phyloP scores from a whole-genome alignment of 352 stramenopile species.

The Phytophthora sojae region DNA sequence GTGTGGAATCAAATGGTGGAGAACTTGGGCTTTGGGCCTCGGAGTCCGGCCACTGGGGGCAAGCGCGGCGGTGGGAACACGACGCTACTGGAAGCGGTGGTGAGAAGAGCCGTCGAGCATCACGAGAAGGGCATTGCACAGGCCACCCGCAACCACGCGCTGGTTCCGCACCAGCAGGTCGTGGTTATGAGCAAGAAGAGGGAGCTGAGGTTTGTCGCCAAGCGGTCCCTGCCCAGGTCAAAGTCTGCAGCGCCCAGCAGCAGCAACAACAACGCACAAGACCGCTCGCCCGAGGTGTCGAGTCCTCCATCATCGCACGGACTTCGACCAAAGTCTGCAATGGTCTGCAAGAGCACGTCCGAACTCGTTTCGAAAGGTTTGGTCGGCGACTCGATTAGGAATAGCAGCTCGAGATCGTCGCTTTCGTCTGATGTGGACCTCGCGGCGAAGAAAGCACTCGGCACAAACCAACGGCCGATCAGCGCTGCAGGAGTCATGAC shows the following conservation, averaged over 20 bases:
- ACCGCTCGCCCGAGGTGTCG: slow-evolving; percentile 7
- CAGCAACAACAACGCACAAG: slow-evolving; percentile 22
- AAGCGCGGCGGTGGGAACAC: slow-evolving; percentile 15
- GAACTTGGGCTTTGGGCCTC: slow-evolving; percentile 21
- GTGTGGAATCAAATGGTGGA: slow-evolving; percentile 34
- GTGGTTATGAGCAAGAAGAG: slow-evolving; percentile 53
- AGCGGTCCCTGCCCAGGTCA: slow-evolving; percentile 33
- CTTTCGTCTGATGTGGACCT: not conserved
- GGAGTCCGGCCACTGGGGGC: slow-evolving; percentile 20
- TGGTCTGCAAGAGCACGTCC: slow-evolving; percentile 54
- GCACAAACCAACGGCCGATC: slow-evolving; percentile 34
- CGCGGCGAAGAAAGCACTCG: slow-evolving; percentile 5
- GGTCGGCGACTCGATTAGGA: not conserved
- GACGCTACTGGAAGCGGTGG: slow-evolving; percentile 26
- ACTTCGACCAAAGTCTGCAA: slow-evolving; percentile 56
- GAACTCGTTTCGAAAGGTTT: slow-evolving; percentile 34
- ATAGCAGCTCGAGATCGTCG: not conserved
- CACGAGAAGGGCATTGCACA: slow-evolving; percentile 32
- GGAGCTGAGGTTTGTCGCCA: slow-evolving; percentile 39
- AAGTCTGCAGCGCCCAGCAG: slow-evolving; percentile 18
- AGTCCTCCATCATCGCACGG: not conserved
- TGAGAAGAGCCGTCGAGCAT: slow-evolving; percentile 24
- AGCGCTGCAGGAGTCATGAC: slow-evolving; percentile 42
- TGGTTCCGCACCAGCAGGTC: slow-evolving; percentile 36
- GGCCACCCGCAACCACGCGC: slow-evolving; percentile 28